Conservation (phyloP, 495 filamentous ascomycete genomes). For the Trichoderma erinaceum region DNA sequence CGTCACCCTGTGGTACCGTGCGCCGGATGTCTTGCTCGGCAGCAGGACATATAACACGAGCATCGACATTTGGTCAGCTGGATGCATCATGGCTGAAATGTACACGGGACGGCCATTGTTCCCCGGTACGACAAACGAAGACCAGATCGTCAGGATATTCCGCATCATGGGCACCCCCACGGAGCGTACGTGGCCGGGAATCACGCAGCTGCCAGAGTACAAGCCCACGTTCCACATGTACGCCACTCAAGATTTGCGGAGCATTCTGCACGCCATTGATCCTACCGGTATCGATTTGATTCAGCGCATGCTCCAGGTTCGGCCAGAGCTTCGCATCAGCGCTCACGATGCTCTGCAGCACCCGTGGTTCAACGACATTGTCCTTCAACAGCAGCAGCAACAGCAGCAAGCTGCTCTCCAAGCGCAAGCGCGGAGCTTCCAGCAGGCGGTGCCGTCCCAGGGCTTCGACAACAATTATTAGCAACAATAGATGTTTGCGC, state of each 20-base stretch:
- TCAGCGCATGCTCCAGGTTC: slow-evolving; percentile 82
- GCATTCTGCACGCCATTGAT: slow-evolving; percentile 87
- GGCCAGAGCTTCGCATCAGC: slow-evolving; percentile 85
- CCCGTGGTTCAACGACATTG: slow-evolving; percentile 68
- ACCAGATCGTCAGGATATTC: slow-evolving; percentile 93
- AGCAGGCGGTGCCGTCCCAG: slow-evolving; percentile 27
- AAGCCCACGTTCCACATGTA: slow-evolving; percentile 90
- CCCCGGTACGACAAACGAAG: slow-evolving; percentile 92
- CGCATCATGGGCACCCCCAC: slow-evolving; percentile 94
- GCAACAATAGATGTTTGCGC: slow-evolving; percentile 20
- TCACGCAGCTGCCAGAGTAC: slow-evolving; percentile 87
- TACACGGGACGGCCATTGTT: slow-evolving; percentile 90
- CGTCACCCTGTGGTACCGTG: slow-evolving; percentile 93
- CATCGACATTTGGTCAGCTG: slow-evolving; percentile 97
- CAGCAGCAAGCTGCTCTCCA: slow-evolving; percentile 24
- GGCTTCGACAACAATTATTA: slow-evolving; percentile 27
- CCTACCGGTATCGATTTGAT: slow-evolving; percentile 77
- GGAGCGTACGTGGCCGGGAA: slow-evolving; percentile 87
- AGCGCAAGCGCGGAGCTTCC: slow-evolving; percentile 26
- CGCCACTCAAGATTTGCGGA: slow-evolving; percentile 81
- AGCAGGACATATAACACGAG: slow-evolving; percentile 91
- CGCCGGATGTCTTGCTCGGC: slow-evolving; percentile 86
- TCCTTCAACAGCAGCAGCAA: slow-evolving; percentile 32
- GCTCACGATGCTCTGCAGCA: slow-evolving; percentile 80
- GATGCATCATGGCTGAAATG: slow-evolving; percentile 99